Conservation (phyloP, 2,329 filamentous ascomycete species). For the Aspergillus sp. region DNA sequence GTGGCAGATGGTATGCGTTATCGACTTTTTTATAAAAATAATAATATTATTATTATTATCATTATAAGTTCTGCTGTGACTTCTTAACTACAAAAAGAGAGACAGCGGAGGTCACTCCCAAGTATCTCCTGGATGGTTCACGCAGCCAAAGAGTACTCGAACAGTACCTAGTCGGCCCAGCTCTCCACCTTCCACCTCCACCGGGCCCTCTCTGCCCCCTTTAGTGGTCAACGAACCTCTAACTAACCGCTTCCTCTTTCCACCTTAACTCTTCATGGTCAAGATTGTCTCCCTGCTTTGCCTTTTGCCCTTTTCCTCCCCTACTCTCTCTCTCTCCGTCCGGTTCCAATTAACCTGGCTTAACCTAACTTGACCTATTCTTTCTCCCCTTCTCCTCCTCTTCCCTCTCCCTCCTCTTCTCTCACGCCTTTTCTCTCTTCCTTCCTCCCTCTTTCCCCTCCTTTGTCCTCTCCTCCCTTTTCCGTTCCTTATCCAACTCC, state of each 20-base stretch:
- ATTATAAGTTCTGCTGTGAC: no score
- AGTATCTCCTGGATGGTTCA: no score
- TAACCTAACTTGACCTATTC: slow-evolving; percentile 12
- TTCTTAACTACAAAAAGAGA: no score
- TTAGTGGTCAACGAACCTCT: slow-evolving; percentile 2
- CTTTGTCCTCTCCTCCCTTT: slow-evolving; percentile 54
- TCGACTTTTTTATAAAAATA: no score
- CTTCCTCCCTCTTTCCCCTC: slow-evolving; percentile 53
- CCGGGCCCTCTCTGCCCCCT: not conserved
- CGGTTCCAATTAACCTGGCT: slow-evolving; percentile 11
- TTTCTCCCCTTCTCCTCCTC: slow-evolving; percentile 16
- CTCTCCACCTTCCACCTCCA: not conserved
- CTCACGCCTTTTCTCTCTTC: slow-evolving; percentile 57
- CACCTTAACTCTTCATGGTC: slow-evolving; percentile 19
- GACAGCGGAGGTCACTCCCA: no score
- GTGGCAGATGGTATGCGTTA: no score
- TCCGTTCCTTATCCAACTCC: not conserved
- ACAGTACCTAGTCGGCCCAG: not conserved
- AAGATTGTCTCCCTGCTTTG: slow-evolving; percentile 24
- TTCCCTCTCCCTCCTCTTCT: slow-evolving; percentile 41
- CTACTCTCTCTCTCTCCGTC: slow-evolving; percentile 2
- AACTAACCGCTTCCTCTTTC: slow-evolving; percentile 17
- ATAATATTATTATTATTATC: no score
- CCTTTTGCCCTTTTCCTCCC: slow-evolving; percentile 9
- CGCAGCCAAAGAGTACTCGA: no score